These are phyloP conservation scores for Moringa oleifera DNA, from an alignment of 345 rosid species.

Conservation along the genomic window DNA sequence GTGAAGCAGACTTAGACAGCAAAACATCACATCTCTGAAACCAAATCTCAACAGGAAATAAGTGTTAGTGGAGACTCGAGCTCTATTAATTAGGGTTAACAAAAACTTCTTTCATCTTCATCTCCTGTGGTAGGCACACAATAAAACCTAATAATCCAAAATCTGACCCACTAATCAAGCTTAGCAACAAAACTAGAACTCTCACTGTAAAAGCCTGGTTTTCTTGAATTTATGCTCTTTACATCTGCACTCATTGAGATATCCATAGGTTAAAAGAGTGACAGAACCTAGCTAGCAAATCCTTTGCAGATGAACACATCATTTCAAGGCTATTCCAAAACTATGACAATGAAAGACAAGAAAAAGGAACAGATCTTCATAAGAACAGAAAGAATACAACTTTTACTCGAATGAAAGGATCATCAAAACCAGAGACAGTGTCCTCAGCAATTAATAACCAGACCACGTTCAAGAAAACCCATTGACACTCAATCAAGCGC, in stretches of 20 bases:
- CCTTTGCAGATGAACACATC: not conserved
- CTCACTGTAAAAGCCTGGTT: not conserved
- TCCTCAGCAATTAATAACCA: not conserved
- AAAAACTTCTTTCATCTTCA: not conserved
- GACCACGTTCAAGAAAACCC: not conserved
- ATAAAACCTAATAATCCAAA: not conserved
- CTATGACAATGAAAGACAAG: not conserved
- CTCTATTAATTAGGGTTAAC: not conserved
- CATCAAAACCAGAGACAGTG: conserved; percentile 3
- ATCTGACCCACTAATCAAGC: not conserved
- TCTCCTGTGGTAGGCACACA: too few species aligned
- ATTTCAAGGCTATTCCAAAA: not conserved
- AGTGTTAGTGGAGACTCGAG: too few species aligned
- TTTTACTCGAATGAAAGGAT: not conserved
- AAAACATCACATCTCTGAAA: conserved; percentile 31
- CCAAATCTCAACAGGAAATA: conserved; percentile 34
- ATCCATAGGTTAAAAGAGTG: conserved; percentile 10
- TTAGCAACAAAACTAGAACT: not conserved
- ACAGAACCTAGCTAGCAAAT: conserved; percentile 1
- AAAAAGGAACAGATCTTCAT: conserved; percentile 5
- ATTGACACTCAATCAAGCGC: not conserved
- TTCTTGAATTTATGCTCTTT: not conserved
- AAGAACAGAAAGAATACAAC: not conserved
- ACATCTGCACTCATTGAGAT: not conserved
- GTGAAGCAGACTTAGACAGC: conserved; percentile 20